phyloP scores from a whole-genome alignment of 352 stramenopile genomes.

The Pythium sp. region DNA sequence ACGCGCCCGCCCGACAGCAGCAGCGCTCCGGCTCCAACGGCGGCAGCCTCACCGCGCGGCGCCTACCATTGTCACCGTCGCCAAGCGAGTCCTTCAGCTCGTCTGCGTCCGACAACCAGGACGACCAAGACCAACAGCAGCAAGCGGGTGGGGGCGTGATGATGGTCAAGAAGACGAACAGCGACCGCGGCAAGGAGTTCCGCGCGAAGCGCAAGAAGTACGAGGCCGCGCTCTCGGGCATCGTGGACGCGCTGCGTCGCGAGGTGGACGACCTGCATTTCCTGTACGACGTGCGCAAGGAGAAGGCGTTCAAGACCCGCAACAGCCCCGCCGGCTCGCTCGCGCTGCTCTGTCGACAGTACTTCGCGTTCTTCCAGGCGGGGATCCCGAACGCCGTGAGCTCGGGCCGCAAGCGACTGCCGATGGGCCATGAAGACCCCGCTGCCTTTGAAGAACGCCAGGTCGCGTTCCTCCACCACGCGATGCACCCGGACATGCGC shows the following conservation, averaged over 20 bases:
- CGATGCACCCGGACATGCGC: constrained; percentile 40
- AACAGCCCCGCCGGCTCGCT: constrained; percentile 40
- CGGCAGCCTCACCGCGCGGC: background rate
- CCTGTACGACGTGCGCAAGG: constrained; percentile 36
- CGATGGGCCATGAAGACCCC: constrained; percentile 9
- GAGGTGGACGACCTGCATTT: constrained; percentile 48
- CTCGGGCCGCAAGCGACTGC: constrained; percentile 32
- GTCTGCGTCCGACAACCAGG: background rate
- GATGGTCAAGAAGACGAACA: constrained; percentile 36
- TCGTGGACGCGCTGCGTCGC: constrained; percentile 37
- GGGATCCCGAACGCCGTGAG: constrained; percentile 28
- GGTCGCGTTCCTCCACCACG: constrained; percentile 28
- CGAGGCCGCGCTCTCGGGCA: constrained; percentile 32
- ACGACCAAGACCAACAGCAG: background rate
- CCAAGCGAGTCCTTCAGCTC: background rate
- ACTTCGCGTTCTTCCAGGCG: constrained; percentile 47
- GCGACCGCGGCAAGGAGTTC: constrained; percentile 58
- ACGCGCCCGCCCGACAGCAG: background rate
- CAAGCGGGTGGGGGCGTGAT: background rate
- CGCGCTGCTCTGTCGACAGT: constrained; percentile 37
- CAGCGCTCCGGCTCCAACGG: background rate
- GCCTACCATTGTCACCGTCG: background rate
- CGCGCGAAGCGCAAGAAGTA: constrained; percentile 51
- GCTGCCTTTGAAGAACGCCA: constrained; percentile 26
- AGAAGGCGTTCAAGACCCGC: constrained; percentile 32